Evolutionary conservation across 176 grass and related monocot species (phyloP), one percentile per base, ranked within the genome.

Genomic region (Miscanthus lutarioriparius): DNA sequence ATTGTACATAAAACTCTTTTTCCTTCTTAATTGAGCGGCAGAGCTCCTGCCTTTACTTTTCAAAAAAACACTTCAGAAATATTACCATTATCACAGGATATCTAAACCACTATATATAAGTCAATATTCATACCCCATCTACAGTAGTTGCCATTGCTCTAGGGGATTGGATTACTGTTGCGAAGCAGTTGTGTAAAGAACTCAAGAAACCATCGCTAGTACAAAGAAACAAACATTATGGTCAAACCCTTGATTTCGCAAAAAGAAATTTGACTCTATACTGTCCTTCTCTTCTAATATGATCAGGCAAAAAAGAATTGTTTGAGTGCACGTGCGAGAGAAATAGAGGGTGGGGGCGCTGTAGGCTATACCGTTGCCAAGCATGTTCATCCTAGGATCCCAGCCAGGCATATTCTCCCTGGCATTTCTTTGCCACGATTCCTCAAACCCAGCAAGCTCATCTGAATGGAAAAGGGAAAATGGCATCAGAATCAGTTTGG

Each of bases 371-470:
- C 92, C 84, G 10, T 41, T 87, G 35, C 54, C 64, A 82, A 76
- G 67, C 41, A 87, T 84, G 80, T 87, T 80, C 51, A 75, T 27
- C 73, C 77, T 84, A 11, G 58, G 67, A 67, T 91, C 82, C 84
- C 77, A 87, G 20, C 81, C 87, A 61, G 84, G 86, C 14, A 93
- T 62, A 64, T 89, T 73, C 10, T 80, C 20, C 49, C 82, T 58
- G 65, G 69, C 79, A 80, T 93, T 96, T 74, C 79, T 88, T 76
- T 74, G 86, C 94, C 94, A 96, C 12, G 86, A 72, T 80, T 93
- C 64, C 70, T 96, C 91, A 84, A 96, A 96, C 1, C 33, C 66
- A 87, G 23, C 12, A 81, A 91, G 64, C 75, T 89, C 91, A 77
- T 89, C 91, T 93, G 17, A 48, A 72, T 32, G 38, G 41, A 51